Percentiles rank a stretch among this genome's conserved stretches.
These are phyloP conservation scores for Apiotrichum akiyoshidainum DNA, from an alignment of 1,284 basidiomycete genomes.

Conservation along the genomic window DNA sequence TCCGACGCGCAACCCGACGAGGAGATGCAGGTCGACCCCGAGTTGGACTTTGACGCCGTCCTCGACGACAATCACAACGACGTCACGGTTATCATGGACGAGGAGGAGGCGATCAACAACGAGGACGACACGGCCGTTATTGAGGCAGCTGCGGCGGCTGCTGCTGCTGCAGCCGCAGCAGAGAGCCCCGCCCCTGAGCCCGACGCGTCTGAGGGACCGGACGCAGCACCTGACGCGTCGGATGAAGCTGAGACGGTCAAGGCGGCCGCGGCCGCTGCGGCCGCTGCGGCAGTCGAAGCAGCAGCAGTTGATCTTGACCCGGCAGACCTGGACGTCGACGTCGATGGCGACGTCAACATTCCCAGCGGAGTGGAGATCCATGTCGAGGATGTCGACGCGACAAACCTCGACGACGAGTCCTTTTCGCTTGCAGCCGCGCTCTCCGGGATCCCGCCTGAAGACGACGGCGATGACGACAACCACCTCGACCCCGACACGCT, in stretches of 20 bases:
- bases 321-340: background rate
- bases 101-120: no score
- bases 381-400: constrained; percentile 2
- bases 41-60: no score
- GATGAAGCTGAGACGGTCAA: background rate
- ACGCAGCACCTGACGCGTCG: background rate
- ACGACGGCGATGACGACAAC: constrained; percentile 1
- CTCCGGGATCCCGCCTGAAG: constrained; percentile 12
- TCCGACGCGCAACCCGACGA: no score
- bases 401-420: constrained; percentile 1
- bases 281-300: background rate
- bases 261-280: background rate
- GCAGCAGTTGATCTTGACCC: background rate
- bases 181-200: no score
- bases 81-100: no score
- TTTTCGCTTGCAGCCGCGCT: constrained; percentile 18
- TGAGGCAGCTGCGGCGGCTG: background rate
- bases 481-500: constrained; percentile 38
- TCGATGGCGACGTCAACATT: no score
- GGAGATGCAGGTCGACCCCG: no score
- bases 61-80: no score
- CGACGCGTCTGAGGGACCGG: background rate
- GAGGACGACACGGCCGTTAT: background rate
- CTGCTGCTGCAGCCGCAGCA: background rate
- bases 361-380: background rate